A percentile compares a stretch with the other conserved stretches of the same genome.
Conservation (phyloP, 73 alveolate genomes). For the Paramecium pentaurelia region DNA sequence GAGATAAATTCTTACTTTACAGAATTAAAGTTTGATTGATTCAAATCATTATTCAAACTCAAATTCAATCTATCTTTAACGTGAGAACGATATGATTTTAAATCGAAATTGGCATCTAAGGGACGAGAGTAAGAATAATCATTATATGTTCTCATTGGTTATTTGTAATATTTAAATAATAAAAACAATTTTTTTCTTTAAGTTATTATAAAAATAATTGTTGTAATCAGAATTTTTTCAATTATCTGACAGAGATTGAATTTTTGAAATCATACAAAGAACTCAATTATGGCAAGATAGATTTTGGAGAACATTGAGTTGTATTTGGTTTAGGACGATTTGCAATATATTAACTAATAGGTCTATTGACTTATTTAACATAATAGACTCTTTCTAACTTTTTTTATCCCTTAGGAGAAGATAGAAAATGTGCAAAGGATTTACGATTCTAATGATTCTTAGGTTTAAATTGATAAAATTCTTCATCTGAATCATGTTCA, state of each 20-base stretch:
- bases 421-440: background rate
- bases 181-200: background rate
- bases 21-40: background rate
- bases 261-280: background rate
- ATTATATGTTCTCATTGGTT: background rate
- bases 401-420: background rate
- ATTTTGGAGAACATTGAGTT: background rate
- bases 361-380: background rate
- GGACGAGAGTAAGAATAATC: background rate
- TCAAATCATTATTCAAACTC: background rate
- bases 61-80: background rate
- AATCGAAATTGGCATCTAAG: slow-evolving; percentile 15
- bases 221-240: background rate
- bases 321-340: background rate
- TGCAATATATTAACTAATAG: slow-evolving; percentile 4
- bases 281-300: background rate
- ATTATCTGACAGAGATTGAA: background rate
- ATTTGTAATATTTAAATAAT: background rate
- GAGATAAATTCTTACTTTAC: background rate
- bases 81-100: slow-evolving; percentile 9
- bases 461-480: background rate
- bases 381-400: background rate
- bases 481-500: slow-evolving; percentile 28
- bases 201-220: background rate
- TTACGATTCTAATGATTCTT: background rate